Base-by-base conservation (phyloP, 495 filamentous ascomycete species). In the Astrothelium macrocarpum region DNA sequence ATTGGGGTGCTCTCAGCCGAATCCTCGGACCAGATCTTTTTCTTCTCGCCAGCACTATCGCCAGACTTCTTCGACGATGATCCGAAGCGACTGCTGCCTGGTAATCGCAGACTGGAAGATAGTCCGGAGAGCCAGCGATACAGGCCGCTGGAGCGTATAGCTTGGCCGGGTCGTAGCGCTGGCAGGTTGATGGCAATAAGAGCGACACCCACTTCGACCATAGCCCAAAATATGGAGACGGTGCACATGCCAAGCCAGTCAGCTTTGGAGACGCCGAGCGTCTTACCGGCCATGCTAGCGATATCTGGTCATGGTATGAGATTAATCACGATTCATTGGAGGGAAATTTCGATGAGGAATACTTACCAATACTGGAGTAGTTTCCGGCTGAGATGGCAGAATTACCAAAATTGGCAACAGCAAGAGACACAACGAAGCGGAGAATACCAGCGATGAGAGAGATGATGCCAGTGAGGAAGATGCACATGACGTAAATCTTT, bases 291-390 rank as follows among this genome's bases (percentile, higher is more conserved):
- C 49, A 56, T 56, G 49, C 49, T 56, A 25, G 49, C 49, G 49
- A 56, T 56, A 16, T 56, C 49, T 56, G 25, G 1, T 28, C 5
- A 5, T 26, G 49, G 12, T 12, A 5, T 49, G 16, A 49, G 45
- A n/a, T n/a, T n/a, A n/a, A n/a, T n/a, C n/a, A n/a, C n/a, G n/a
- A n/a, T n/a, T n/a, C n/a, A n/a, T n/a, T n/a, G n/a, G n/a, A n/a
- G n/a, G n/a, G n/a, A n/a, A n/a, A n/a, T n/a, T n/a, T n/a, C n/a
- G n/a, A n/a, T n/a, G n/a, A n/a, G n/a, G n/a, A n/a, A n/a, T 11
- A 25, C 49, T 56, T 56, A 56, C 49, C 49, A 16, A 56, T 56
- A 25, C 49, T 56, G 25, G 49, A 56, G 25, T 56, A 56, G 49
- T 56, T 29, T 2, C 49, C 49, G 10, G 49, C 49, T 2, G 49